phyloP scores from a whole-genome alignment of 495 filamentous ascomycete species.

The Lasiosphaeria miniovina region DNA sequence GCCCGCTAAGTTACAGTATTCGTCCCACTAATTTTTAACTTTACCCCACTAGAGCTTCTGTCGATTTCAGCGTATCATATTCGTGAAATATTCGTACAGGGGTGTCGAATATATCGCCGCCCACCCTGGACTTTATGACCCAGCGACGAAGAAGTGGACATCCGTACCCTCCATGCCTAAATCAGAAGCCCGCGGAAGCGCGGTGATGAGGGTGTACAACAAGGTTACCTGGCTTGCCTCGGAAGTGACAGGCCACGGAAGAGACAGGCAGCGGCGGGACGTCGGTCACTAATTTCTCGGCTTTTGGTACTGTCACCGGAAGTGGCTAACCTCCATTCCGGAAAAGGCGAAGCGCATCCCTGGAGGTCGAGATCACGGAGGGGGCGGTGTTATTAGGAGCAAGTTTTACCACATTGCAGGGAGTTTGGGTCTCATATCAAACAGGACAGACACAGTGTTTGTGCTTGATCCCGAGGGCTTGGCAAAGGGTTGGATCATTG shows the following conservation, averaged over 20 bases:
- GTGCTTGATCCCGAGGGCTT: slow-evolving; percentile 29
- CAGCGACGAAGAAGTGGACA: slow-evolving; percentile 19
- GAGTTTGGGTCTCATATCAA: slow-evolving; percentile 18
- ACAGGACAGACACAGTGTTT: slow-evolving; percentile 36
- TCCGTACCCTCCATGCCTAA: slow-evolving; percentile 25
- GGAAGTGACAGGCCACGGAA: no score
- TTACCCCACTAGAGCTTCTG: no score
- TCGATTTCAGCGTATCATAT: no score
- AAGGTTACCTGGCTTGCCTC: slow-evolving; percentile 22
- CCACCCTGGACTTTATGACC: no score
- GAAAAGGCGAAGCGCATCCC: slow-evolving; percentile 17
- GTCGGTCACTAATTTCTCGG: slow-evolving; percentile 25
- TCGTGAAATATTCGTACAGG: no score
- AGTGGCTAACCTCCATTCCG: slow-evolving; percentile 33
- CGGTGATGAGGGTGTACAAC: slow-evolving; percentile 25
- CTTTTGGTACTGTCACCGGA: slow-evolving; percentile 28
- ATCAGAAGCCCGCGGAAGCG: slow-evolving; percentile 17
- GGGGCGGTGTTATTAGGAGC: slow-evolving; percentile 28
- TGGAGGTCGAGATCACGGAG: slow-evolving; percentile 31
- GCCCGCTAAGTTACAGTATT: no score
- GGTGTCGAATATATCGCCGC: no score
- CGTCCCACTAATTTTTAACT: no score
- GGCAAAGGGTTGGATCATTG: slow-evolving; percentile 25
- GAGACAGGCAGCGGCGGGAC: slow-evolving; percentile 13
- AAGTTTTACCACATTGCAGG: slow-evolving; percentile 41